Base-by-base conservation (phyloP, 176 grass and related monocot genomes). In the Areca catechu region DNA sequence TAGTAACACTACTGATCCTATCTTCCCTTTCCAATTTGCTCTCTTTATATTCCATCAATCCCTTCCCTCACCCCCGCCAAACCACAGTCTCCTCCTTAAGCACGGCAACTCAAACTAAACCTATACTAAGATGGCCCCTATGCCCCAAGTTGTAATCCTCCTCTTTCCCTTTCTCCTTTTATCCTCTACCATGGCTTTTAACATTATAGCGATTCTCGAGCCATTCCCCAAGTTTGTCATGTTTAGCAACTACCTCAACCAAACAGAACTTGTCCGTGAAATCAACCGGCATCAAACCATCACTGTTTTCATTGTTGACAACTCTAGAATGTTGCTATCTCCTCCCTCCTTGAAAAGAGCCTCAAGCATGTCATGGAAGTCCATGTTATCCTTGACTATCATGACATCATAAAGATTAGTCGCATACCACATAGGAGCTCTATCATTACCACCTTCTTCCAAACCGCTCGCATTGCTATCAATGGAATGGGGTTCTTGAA, bases 401-500 rank as follows among this genome's bases (percentile, higher is more conserved):
- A 62, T 29, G 59, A 62, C 30, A n/a, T 6, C 0, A 29, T 4
- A 15, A 62, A 62, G 29, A 20, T 62, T 0, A 27, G 15, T n/a
- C 1, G 2, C n/a, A 27, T 62, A 27, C 6, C 3, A 9, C 30
- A 30, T 0, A 17, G 15, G 3, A 37, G 6, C 19, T 47, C 18
- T 19, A 6, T 62, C 30, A n/a, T 62, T 19, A 62, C 59, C n/a
- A 62, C 29, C 30, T 30, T 62, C 28, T 62, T 47, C 59, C 59
- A 62, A 29, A 48, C 59, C 59, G 22, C 29, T 3, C 18, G 30
- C 19, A 10, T 62, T 12, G 59, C 59, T 29, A 16, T 1, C 7
- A 48, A 62, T 18, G 4, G 19, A 6, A 22, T 62, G 30, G 59
- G 59, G 5, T 43, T 48, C 30, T 5, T 62, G 3, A 62, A 62